Percentiles rank a stretch among this genome's conserved stretches.
phyloP scores from a whole-genome alignment of 2,329 filamentous ascomycete species.

The Penicillium polonicum region DNA sequence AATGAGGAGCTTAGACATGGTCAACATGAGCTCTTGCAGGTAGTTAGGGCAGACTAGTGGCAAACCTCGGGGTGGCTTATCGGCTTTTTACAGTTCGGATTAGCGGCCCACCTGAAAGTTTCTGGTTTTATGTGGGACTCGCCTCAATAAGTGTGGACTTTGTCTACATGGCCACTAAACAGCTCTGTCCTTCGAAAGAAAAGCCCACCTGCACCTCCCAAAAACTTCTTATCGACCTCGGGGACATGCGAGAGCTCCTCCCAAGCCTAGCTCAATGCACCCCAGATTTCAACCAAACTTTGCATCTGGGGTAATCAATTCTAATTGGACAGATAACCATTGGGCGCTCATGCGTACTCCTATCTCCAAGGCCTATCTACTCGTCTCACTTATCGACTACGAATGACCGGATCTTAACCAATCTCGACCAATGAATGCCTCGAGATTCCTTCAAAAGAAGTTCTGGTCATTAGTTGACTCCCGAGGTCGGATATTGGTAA shows the following conservation, averaged over 20 bases:
- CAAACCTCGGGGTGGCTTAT: too few species aligned
- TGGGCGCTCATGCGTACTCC: constrained; percentile 4
- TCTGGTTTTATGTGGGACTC: rapidly evolving
- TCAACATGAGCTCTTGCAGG: neutral
- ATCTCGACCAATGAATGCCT: constrained; percentile 17
- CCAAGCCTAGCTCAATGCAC: constrained; percentile 10
- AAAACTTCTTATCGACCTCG: neutral
- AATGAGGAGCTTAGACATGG: neutral
- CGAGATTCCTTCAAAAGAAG: constrained; percentile 5
- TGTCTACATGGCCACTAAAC: neutral
- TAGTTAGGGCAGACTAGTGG: neutral
- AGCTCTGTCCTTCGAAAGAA: rapidly evolving
- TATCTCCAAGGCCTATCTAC: constrained; percentile 7
- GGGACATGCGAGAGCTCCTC: constrained; percentile 11
- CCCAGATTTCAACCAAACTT: constrained; percentile 11
- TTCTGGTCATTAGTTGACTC: constrained; percentile 8
- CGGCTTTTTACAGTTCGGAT: neutral
- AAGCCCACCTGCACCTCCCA: constrained; percentile 1
- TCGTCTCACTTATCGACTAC: constrained; percentile 4
- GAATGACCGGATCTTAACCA: constrained; percentile 1
- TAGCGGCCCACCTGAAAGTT: neutral
- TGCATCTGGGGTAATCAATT: constrained; percentile 8
- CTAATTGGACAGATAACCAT: constrained; percentile 12
- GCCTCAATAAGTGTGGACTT: neutral
- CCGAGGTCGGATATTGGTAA: neutral